Base-by-base conservation (phyloP, 805 yeast species). In the Monosporozyma unispora region DNA sequence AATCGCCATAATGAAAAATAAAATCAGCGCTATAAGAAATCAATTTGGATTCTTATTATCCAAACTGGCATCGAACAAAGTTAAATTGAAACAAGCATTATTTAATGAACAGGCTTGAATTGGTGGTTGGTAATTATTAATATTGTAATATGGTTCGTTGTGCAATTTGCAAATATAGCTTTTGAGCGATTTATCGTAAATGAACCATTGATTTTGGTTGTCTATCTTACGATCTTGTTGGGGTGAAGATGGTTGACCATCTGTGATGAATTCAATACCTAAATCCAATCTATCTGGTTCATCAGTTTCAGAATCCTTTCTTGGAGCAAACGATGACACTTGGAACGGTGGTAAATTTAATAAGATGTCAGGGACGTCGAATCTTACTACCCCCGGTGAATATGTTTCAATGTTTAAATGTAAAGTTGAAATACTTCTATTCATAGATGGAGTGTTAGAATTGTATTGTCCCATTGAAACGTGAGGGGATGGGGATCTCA, bases 271-370 rank as follows among this genome's bases (percentile, higher is more conserved):
- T 21, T 39, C 42, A 12, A 39, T 21, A 4, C 42, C 42, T 12
- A 39, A 37, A 16, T 35, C 51, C 12, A 44, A 21, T 9, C 23
- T 31, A 8, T 16, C 27, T 7, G 45, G 29, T 43, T 45, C 50
- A 10, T 46, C 37, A 18, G 41, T 21, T 21, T 8, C 19, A 9
- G 42, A 21, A 21, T 39, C 42, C n/a, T 21, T 39, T 21, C 27
- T 39, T 10, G 52, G 53, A 19, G 55, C 50, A 38, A 65, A 65
- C 12, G 68, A 65, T 10, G 68, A 62, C 6, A 64, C 64, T 50
- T 61, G 58, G 40, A 65, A 65, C 7, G 68, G 67, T 16, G 69
- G 68, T 12, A 65, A 48, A 10, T 55, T 50, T 12, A 57, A 22
- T 29, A 65, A 51, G 14, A 50, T 51, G 11, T 51, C 44, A 7